phyloP scores from a whole-genome alignment of 768 basidiomycete species.

The Cyathus striatus region DNA sequence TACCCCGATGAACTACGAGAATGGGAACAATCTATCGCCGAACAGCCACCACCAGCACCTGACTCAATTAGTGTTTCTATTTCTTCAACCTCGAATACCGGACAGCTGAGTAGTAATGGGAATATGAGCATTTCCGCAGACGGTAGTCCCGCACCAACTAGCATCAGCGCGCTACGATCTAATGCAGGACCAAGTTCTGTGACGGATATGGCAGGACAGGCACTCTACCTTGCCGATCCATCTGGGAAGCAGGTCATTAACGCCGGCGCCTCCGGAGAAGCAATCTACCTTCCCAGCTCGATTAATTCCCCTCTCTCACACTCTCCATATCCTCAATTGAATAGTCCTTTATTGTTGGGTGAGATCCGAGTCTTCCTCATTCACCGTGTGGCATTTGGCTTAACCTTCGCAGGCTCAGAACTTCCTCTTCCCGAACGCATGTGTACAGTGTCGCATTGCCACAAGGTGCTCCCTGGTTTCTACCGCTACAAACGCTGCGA shows the following conservation, averaged over 20 bases:
- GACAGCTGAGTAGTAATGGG: too few species aligned
- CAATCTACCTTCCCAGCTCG: conserved; percentile 1
- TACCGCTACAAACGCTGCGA: conserved; percentile 53
- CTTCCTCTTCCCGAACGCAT: conserved; percentile 34
- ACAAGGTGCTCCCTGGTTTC: conserved; percentile 38
- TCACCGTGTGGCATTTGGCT: conserved; percentile 3
- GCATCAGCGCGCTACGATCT: too few species aligned
- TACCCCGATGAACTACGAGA: conserved; percentile 25
- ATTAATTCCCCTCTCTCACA: conserved; percentile 5
- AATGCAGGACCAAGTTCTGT: too few species aligned
- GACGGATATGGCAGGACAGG: too few species aligned
- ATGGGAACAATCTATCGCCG: conserved; percentile 30
- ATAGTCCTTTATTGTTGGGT: conserved; percentile 4
- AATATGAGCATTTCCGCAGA: too few species aligned
- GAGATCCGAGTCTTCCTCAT: background rate
- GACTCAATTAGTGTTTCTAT: background rate
- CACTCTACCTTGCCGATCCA: conserved; percentile 1
- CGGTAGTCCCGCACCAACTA: too few species aligned
- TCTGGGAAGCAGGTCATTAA: background rate
- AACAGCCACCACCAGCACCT: conserved; percentile 21
- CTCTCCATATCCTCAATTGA: conserved; percentile 7
- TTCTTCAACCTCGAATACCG: background rate
- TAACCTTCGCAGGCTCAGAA: conserved; percentile 5
- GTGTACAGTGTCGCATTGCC: conserved; percentile 57
- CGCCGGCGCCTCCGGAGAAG: background rate